Evolutionary conservation across 108 stramenopile genomes (phyloP).

Genomic region (Nannochloropsis gaditana): DNA sequence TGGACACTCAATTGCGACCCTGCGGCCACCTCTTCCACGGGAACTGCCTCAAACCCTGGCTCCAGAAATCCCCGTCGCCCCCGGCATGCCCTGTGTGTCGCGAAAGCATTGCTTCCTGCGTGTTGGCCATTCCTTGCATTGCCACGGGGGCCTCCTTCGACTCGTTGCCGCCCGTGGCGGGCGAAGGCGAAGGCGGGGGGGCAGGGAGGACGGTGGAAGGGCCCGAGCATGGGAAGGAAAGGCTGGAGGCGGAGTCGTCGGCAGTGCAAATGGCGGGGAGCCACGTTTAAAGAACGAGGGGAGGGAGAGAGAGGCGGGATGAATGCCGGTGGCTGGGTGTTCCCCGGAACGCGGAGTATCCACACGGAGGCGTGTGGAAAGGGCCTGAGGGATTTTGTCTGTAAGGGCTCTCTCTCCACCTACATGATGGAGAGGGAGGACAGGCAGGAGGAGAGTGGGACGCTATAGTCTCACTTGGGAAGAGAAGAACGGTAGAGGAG

Average conservation of each 20-base stretch:
- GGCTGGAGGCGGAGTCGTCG: not conserved
- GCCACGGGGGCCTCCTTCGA: not conserved
- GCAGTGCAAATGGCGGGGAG: not conserved
- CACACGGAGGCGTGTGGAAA: too few relatives aligned
- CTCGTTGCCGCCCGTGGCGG: not conserved
- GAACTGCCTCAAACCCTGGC: slow-evolving; percentile 70
- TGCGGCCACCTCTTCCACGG: slow-evolving; percentile 86
- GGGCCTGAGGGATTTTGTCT: too few relatives aligned
- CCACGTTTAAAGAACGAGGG: too few relatives aligned
- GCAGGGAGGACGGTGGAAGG: not conserved
- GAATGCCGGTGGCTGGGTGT: too few relatives aligned
- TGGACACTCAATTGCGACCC: slow-evolving; percentile 79
- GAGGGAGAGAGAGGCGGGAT: too few relatives aligned
- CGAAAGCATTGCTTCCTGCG: slow-evolving; percentile 13
- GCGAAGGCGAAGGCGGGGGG: not conserved
- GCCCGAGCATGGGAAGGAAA: not conserved
- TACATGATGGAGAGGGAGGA: too few relatives aligned
- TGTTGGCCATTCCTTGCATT: not conserved
- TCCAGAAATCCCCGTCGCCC: slow-evolving; percentile 54
- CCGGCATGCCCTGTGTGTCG: slow-evolving; percentile 10
- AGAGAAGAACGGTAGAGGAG: too few relatives aligned
- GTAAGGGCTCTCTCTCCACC: too few relatives aligned
- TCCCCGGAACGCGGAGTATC: too few relatives aligned
- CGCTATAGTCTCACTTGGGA: too few relatives aligned
- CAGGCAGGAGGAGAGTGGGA: too few relatives aligned